A percentile compares a stretch with the other conserved stretches of the same genome.
Conservation (phyloP, 305 asterid genomes). For the Fraxinus latifolia region DNA sequence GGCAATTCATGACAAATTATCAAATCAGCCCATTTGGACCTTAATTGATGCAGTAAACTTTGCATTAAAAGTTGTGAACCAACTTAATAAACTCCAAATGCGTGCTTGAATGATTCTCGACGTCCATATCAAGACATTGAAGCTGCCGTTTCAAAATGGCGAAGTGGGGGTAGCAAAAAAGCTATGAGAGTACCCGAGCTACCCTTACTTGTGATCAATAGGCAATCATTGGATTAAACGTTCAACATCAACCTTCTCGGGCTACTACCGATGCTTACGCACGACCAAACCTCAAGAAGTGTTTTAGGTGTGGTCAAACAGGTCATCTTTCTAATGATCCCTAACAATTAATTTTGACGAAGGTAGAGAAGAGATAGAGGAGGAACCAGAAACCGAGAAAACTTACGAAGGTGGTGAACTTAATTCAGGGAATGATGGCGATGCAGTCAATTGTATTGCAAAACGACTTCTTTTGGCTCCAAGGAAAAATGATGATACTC, state of each 20-base stretch:
- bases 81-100: neutral
- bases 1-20: neutral
- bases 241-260: neutral
- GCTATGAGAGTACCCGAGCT: neutral
- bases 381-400: neutral
- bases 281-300: neutral
- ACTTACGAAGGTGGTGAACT: neutral
- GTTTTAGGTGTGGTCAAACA: neutral
- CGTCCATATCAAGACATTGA: neutral
- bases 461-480: neutral
- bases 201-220: neutral
- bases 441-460: neutral
- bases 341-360: neutral
- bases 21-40: neutral
- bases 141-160: neutral
- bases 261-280: neutral
- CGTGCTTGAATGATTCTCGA: neutral
- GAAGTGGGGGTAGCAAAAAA: neutral
- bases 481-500: neutral
- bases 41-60: neutral
- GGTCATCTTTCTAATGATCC: neutral
- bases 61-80: neutral
- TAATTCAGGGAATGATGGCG: neutral
- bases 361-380: neutral
- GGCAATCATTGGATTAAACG: neutral